Base-by-base conservation (phyloP, 306 rosid genomes). In the Quercus suber region DNA sequence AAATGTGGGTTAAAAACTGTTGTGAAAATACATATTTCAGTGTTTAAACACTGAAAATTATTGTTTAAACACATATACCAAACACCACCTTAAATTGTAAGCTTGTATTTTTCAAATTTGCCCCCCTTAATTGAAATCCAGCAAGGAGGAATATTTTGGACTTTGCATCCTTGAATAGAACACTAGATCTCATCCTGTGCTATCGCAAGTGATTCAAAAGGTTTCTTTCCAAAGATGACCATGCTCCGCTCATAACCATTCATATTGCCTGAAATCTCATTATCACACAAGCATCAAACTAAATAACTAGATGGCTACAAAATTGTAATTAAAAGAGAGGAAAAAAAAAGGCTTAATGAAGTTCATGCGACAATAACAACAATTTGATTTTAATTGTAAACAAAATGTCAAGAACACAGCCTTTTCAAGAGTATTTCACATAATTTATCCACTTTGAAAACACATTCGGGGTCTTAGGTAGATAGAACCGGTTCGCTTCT, bases 401-500 rank as follows among this genome's bases (percentile, higher is more conserved):
- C 53, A 35, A 41, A 41, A 41, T 41, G 12, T 41, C 45, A 41
- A 19, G 20, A 35, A 33, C 69, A 63, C 17, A 8, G 51, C 18
- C 51, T 19, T 67, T 35, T 18, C 14, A 14, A 35, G 80, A 80
- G 13, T 51, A 55, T 69, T 69, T 35, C 20, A 83, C 43, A 63
- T 75, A 74, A 77, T 63, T 67, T 35, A 68, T 45, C 76, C 52
- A 73, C 41, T 41, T 37, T 31, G 76, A 74, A 69, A 71, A 72
- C 69, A 68, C 78, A 21, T n/a, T 49, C 43, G 6, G 52, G 57
- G 73, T 45, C 56, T 49, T 28, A 52, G 45, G 69, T 71, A 77
- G 31, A 73, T 55, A 76, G 70, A 73, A 72, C 67, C 61, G 53
- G 69, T 81, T 76, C 78, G 73, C 70, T 60, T 78, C 55, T 71